These are phyloP conservation scores for Tulasnella sp. DNA, from an alignment of 768 basidiomycete genomes.

Conservation along the genomic window DNA sequence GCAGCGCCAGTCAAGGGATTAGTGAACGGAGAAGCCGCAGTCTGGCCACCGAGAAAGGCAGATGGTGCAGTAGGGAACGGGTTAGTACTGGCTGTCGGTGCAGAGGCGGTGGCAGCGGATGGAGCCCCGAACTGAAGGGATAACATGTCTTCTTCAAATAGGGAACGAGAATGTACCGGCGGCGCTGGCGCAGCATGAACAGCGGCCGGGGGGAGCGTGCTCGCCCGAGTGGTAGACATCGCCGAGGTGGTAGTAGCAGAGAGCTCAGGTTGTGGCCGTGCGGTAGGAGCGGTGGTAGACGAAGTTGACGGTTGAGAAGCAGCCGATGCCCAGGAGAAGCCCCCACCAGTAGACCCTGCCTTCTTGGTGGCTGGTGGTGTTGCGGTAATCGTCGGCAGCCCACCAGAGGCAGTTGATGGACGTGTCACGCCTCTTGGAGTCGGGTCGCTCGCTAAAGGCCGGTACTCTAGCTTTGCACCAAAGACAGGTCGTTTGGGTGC, in stretches of 20 bases:
- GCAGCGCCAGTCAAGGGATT: constrained; percentile 4
- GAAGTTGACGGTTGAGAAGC: constrained; percentile 22
- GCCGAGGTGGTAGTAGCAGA: constrained; percentile 24
- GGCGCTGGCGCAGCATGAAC: constrained; percentile 22
- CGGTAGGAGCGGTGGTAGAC: constrained; percentile 19
- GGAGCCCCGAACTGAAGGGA: background rate
- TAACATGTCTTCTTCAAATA: constrained; percentile 5
- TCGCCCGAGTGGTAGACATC: constrained; percentile 1
- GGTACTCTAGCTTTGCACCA: background rate
- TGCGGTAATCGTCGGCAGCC: background rate
- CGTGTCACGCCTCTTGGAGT: background rate
- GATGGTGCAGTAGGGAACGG: constrained; percentile 17
- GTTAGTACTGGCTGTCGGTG: constrained; percentile 1
- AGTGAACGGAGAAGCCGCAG: constrained; percentile 22
- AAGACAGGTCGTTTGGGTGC: too few species aligned
- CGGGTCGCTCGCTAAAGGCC: background rate
- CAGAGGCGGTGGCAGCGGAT: constrained; percentile 17
- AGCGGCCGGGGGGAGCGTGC: background rate
- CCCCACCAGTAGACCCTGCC: background rate
- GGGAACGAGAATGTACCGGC: constrained; percentile 12
- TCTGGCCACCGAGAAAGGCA: constrained; percentile 18
- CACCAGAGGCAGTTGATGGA: background rate
- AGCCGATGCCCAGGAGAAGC: background rate
- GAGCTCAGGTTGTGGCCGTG: constrained; percentile 11
- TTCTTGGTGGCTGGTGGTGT: background rate